Evolutionary conservation across 2,329 filamentous ascomycete genomes (phyloP).

Genomic region (Chalara sp.): DNA sequence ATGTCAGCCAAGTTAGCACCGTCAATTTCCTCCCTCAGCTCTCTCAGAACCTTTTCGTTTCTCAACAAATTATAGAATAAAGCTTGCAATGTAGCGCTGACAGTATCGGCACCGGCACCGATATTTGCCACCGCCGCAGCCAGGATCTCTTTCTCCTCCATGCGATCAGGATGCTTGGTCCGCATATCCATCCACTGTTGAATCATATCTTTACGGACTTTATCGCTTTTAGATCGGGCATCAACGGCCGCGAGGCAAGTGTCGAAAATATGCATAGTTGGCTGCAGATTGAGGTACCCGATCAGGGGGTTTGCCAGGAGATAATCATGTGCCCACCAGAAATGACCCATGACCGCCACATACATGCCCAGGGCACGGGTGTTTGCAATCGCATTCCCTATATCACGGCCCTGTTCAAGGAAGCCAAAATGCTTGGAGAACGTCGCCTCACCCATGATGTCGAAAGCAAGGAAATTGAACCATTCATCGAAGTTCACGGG

Average conservation of each 20-base stretch:
- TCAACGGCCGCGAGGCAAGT: slow-evolving; percentile 28
- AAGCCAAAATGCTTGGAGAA: slow-evolving; percentile 30
- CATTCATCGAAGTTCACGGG: slow-evolving; percentile 31
- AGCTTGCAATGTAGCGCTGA: slow-evolving; percentile 28
- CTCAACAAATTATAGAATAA: slow-evolving; percentile 31
- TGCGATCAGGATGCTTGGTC: slow-evolving; percentile 27
- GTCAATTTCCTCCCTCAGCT: slow-evolving; percentile 21
- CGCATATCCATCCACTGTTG: slow-evolving; percentile 30
- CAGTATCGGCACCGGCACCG: slow-evolving; percentile 33
- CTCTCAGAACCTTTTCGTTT: slow-evolving; percentile 18
- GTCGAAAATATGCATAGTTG: slow-evolving; percentile 32
- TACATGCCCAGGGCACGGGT: slow-evolving; percentile 25
- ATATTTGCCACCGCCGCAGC: slow-evolving; percentile 29
- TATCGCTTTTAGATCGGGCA: slow-evolving; percentile 26
- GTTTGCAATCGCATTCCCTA: slow-evolving; percentile 31
- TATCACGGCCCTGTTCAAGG: slow-evolving; percentile 26
- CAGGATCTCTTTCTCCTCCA: slow-evolving; percentile 29
- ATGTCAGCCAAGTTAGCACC: slow-evolving; percentile 10
- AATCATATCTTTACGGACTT: slow-evolving; percentile 29
- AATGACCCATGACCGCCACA: slow-evolving; percentile 28
- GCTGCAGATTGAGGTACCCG: slow-evolving; percentile 28
- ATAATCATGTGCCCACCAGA: slow-evolving; percentile 28
- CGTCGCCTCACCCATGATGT: slow-evolving; percentile 29
- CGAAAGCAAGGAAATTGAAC: slow-evolving; percentile 34
- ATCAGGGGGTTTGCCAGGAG: slow-evolving; percentile 32